These are phyloP conservation scores for Fremontodendron californicum DNA, from an alignment of 345 rosid genomes.

Conservation along the genomic window DNA sequence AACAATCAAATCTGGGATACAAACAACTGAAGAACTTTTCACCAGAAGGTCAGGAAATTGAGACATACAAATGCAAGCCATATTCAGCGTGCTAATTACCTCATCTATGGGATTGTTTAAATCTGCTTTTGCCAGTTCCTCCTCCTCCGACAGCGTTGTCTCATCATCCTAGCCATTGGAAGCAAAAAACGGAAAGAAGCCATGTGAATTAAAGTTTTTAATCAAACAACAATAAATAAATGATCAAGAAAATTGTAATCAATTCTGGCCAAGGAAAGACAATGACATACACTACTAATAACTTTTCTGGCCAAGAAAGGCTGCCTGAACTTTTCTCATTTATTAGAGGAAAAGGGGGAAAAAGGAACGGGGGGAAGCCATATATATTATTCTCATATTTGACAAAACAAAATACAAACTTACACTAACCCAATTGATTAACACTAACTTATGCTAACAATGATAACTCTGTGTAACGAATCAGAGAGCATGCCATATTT, in stretches of 20 bases:
- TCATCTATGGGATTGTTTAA: conserved; percentile 58
- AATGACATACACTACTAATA: not conserved
- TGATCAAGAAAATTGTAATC: not conserved
- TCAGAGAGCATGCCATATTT: not conserved
- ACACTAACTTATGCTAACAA: not conserved
- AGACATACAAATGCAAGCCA: conserved; percentile 19
- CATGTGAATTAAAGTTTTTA: not conserved
- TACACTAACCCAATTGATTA: too few species aligned
- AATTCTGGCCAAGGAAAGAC: not conserved
- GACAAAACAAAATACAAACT: not conserved
- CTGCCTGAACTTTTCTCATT: not conserved
- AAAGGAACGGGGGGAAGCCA: not conserved
- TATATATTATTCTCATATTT: not conserved
- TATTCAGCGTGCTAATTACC: conserved; percentile 37
- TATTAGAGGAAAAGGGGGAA: not conserved
- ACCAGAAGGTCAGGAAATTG: conserved; percentile 11
- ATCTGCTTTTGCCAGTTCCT: conserved; percentile 79
- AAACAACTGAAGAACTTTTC: not conserved
- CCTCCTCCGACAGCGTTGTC: conserved; percentile 82
- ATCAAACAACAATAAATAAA: not conserved
- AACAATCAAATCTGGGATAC: not conserved
- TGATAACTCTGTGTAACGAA: not conserved
- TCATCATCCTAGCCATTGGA: conserved; percentile 73
- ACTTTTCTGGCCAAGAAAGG: not conserved
- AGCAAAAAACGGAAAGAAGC: not conserved